phyloP scores from a whole-genome alignment of 768 basidiomycete species.

The Trametes punicea region DNA sequence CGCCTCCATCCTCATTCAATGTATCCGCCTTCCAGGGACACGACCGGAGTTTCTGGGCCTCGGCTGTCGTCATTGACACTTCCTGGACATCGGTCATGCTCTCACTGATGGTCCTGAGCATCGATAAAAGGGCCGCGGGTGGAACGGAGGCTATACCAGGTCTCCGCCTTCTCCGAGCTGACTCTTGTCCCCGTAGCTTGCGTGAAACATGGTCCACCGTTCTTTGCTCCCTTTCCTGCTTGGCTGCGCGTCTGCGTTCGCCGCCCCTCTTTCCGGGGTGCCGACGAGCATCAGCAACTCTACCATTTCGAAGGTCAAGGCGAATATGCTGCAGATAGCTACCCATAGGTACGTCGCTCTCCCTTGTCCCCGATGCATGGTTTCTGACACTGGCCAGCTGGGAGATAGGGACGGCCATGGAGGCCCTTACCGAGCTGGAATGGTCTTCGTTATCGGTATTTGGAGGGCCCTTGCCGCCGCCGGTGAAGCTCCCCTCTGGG shows the following conservation, averaged over 20 bases:
- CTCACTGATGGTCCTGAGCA: not conserved
- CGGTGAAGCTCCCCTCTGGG: slow-evolving; percentile 31
- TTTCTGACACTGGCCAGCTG: slow-evolving; percentile 38
- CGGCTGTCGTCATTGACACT: slow-evolving; percentile 1
- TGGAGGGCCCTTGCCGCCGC: slow-evolving; percentile 38
- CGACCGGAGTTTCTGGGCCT: slow-evolving; percentile 5
- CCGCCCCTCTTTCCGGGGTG: slow-evolving; percentile 11
- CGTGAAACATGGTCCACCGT: slow-evolving; percentile 4
- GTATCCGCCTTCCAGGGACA: not conserved
- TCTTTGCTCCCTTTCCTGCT: slow-evolving; percentile 3
- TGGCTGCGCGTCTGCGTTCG: not conserved
- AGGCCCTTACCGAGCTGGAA: slow-evolving; percentile 52
- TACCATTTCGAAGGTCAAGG: slow-evolving; percentile 28
- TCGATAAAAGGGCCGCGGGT: not conserved
- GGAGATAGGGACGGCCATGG: slow-evolving; percentile 57
- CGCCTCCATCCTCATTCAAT: not conserved
- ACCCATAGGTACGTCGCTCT: slow-evolving; percentile 24
- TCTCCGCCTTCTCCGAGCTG: not conserved
- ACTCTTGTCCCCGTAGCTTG: not conserved
- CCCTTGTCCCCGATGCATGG: not conserved
- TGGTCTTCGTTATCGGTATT: slow-evolving; percentile 52
- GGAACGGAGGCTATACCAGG: not conserved
- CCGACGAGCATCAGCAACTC: slow-evolving; percentile 25
- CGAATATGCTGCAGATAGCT: slow-evolving; percentile 28
- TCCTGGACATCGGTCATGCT: slow-evolving; percentile 4